phyloP scores from a whole-genome alignment of 495 filamentous ascomycete genomes.

The Penicillium cosmopolitanum region DNA sequence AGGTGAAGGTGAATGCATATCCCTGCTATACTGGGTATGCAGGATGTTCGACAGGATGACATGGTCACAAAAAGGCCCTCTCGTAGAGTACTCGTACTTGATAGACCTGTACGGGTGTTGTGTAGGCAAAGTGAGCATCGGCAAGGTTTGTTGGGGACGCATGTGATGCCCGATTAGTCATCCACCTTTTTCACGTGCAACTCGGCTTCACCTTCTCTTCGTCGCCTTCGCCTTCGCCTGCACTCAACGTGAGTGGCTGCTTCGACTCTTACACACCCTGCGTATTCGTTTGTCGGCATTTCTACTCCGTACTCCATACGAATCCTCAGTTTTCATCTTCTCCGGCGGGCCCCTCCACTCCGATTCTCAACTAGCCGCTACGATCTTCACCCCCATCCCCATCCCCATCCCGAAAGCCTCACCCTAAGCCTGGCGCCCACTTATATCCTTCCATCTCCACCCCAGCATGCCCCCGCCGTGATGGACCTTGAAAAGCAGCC shows the following conservation, averaged over 20 bases:
- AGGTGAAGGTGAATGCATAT: neutral
- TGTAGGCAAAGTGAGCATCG: neutral
- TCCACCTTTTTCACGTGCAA: slow-evolving; percentile 3
- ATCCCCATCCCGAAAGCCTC: too few species aligned
- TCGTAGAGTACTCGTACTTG: neutral
- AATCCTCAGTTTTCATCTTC: too few species aligned
- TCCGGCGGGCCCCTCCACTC: slow-evolving; percentile 1
- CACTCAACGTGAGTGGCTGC: neutral
- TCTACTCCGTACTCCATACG: too few species aligned
- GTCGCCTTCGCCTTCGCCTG: too few species aligned
- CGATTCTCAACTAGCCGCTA: slow-evolving; percentile 9
- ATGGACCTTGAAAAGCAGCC: slow-evolving; percentile 46
- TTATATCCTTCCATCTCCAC: slow-evolving; percentile 13
- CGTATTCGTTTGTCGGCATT: too few species aligned
- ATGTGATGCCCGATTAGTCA: slow-evolving; percentile 8
- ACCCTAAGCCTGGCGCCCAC: slow-evolving; percentile 7
- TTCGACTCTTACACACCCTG: neutral
- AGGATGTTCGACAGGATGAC: neutral
- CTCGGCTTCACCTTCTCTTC: neutral
- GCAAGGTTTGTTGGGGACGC: slow-evolving; percentile 1
- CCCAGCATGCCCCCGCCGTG: slow-evolving; percentile 39
- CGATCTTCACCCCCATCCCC: slow-evolving; percentile 6
- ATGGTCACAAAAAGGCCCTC: too few species aligned
- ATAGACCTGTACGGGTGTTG: too few species aligned
- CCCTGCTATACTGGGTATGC: neutral